phyloP scores from a whole-genome alignment of 371 early-diverging fungal genomes.

The Syncephalis fuscata region DNA sequence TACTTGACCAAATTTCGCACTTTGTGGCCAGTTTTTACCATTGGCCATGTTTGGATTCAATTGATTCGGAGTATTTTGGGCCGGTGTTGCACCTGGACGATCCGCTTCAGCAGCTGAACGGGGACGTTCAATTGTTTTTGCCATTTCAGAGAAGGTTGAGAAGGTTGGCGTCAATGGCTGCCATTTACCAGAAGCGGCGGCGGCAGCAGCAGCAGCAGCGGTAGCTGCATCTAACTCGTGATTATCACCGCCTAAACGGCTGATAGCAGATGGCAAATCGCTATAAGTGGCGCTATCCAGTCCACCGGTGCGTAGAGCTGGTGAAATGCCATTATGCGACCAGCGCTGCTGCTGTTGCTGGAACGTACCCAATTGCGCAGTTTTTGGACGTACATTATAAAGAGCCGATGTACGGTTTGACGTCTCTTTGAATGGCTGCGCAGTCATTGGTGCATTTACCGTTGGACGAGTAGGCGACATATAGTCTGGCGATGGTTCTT shows the following conservation, averaged over 20 bases:
- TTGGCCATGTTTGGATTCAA: conserved; percentile 1
- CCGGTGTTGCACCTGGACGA: conserved; percentile 11
- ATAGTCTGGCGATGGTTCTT: too few species aligned
- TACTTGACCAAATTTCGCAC: conserved; percentile 5
- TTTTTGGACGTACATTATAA: conserved; percentile 8
- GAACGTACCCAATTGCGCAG: conserved; percentile 5
- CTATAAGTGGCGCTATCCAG: conserved; percentile 1
- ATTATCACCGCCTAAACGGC: neutral
- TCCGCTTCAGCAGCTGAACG: conserved; percentile 28
- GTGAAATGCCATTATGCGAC: too few species aligned
- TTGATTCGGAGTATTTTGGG: too few species aligned
- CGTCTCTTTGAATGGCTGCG: too few species aligned
- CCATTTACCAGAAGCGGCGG: neutral
- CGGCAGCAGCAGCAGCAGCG: neutral
- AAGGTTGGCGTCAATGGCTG: conserved; percentile 1
- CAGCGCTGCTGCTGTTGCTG: too few species aligned
- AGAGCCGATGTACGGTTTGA: too few species aligned
- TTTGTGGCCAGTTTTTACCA: neutral
- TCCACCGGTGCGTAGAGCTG: too few species aligned
- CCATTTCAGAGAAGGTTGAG: conserved; percentile 15
- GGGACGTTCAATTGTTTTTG: conserved; percentile 23
- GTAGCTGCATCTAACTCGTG: neutral
- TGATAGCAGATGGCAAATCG: conserved; percentile 6
- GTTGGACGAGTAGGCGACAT: too few species aligned
- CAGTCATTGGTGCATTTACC: too few species aligned